Percentiles rank a stretch among this genome's conserved stretches.
Evolutionary conservation across 2,329 filamentous ascomycete genomes (phyloP).

Genomic region (Escovopsis sp.): DNA sequence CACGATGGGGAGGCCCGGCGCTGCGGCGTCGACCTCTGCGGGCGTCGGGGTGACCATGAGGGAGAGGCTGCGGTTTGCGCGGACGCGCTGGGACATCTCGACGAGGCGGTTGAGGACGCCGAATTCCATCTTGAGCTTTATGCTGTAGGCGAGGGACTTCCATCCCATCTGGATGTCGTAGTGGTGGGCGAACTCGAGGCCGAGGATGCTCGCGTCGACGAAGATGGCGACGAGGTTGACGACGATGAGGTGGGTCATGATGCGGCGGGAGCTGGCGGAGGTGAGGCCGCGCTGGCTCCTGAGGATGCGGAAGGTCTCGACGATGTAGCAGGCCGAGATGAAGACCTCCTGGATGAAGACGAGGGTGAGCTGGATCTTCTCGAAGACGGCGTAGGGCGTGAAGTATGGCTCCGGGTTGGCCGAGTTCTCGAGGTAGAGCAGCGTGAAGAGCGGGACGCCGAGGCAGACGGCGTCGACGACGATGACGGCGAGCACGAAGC

Average conservation of each 20-base stretch:
- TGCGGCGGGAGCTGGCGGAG: conserved; percentile 3
- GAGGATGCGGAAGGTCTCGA: conserved; percentile 32
- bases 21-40: neutral
- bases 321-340: conserved; percentile 36
- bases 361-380: conserved; percentile 37
- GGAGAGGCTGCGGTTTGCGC: conserved; percentile 2
- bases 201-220: conserved; percentile 23
- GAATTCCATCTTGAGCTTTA: conserved; percentile 21
- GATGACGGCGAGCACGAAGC: conserved; percentile 40
- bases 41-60: conserved; percentile 2
- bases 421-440: conserved; percentile 36
- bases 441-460: conserved; percentile 37
- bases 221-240: conserved; percentile 27
- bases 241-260: conserved; percentile 21
- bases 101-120: conserved; percentile 18
- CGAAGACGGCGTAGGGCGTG: conserved; percentile 26
- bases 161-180: conserved; percentile 19
- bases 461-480: conserved; percentile 36
- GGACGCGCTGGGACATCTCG: conserved; percentile 9
- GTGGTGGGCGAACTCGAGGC: conserved; percentile 14
- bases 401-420: conserved; percentile 5
- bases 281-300: conserved; percentile 20
- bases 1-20: conserved; percentile 1
- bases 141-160: conserved; percentile 19
- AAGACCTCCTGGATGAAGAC: conserved; percentile 39